phyloP scores from a whole-genome alignment of 257 asterid genomes.

The Linaria vulgaris region DNA sequence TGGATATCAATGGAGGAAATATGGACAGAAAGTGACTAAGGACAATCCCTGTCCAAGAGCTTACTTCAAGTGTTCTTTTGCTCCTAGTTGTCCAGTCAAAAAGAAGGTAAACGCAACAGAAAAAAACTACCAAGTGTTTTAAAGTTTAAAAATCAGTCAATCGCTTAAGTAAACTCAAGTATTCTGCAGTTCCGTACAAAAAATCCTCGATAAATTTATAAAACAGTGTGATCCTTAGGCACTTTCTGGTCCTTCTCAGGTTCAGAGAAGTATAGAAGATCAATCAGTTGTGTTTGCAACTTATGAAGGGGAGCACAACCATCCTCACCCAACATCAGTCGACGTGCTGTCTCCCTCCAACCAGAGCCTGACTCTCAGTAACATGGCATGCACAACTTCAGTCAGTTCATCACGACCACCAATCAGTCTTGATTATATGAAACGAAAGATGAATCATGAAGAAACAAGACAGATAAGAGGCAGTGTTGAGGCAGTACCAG shows the following conservation, averaged over 20 bases:
- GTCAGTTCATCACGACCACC: slow-evolving; percentile 37
- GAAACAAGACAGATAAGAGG: slow-evolving; percentile 23
- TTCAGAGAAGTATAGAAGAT: slow-evolving; percentile 68
- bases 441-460: slow-evolving; percentile 32
- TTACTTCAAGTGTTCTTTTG: slow-evolving; percentile 87
- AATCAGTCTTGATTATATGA: slow-evolving; percentile 64
- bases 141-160: no score
- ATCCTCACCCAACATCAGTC: slow-evolving; percentile 22
- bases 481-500: slow-evolving; percentile 36
- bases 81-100: slow-evolving; percentile 91
- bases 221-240: background rate
- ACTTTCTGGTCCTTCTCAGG: slow-evolving; percentile 30
- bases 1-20: slow-evolving; percentile 81
- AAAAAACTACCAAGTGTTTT: no score
- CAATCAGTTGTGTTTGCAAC: slow-evolving; percentile 64
- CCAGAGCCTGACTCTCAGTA: slow-evolving; percentile 35
- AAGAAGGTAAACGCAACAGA: slow-evolving; percentile 58
- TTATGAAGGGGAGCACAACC: slow-evolving; percentile 86
- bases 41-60: slow-evolving; percentile 78
- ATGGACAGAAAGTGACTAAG: slow-evolving; percentile 76
- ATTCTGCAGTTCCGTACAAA: no score
- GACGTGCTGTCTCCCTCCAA: slow-evolving; percentile 36
- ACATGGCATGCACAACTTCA: slow-evolving; percentile 38
- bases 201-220: no score
- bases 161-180: no score